Evolutionary conservation across 2,329 filamentous ascomycete species (phyloP).

Genomic region (Alternaria triticina): DNA sequence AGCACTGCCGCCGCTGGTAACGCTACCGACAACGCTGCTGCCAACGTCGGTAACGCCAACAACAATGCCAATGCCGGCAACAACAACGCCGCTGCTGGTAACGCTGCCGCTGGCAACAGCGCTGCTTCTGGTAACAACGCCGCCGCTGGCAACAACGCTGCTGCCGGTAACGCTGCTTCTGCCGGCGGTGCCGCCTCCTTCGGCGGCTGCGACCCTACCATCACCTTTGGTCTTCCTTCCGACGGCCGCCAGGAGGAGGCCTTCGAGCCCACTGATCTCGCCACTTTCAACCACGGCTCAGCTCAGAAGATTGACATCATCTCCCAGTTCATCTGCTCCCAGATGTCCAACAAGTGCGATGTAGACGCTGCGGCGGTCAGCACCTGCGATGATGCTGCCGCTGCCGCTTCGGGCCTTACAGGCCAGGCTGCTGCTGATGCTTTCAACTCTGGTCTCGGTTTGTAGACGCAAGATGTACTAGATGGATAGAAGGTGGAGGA

Average conservation of each 20-base stretch:
- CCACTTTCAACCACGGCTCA: conserved; percentile 60
- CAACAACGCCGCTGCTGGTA: conserved; percentile 2
- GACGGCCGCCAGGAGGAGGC: conserved; percentile 56
- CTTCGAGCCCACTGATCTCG: conserved; percentile 53
- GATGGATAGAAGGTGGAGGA: neutral
- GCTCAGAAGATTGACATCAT: conserved; percentile 58
- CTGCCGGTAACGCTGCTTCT: neutral
- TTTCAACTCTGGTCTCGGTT: conserved; percentile 37
- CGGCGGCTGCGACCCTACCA: conserved; percentile 58
- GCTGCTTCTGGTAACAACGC: neutral
- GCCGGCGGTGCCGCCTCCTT: conserved; percentile 32
- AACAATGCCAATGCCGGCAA: neutral
- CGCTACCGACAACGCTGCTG: conserved; percentile 18
- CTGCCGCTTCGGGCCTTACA: conserved; percentile 23
- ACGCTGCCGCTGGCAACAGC: neutral
- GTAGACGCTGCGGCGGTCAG: conserved; percentile 26
- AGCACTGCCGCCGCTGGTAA: conserved; percentile 8
- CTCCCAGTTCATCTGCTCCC: conserved; percentile 57
- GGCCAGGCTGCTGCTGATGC: conserved; percentile 38
- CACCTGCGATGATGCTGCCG: conserved; percentile 28
- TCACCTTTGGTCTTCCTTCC: conserved; percentile 57
- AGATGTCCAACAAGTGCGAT: conserved; percentile 44
- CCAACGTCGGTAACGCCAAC: neutral
- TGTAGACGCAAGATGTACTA: neutral
- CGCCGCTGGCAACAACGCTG: neutral